These are phyloP conservation scores for Crithidia thermophila DNA, from an alignment of 208 protist genomes.

Conservation along the genomic window DNA sequence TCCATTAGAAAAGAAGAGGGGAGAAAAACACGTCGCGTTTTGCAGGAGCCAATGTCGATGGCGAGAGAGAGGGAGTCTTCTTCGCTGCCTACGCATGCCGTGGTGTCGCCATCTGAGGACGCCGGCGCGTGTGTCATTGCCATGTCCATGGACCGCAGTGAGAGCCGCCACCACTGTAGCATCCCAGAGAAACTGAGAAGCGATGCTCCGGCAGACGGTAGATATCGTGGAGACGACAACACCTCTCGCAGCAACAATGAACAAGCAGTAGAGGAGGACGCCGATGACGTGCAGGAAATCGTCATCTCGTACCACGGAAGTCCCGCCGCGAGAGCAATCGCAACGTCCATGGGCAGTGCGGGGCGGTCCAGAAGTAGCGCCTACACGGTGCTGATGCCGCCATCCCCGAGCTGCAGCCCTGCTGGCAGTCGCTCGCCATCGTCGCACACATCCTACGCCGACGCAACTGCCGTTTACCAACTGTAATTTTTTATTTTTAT, in stretches of 20 bases:
- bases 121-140: not conserved
- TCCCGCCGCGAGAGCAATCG: not conserved
- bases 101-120: too few relatives aligned
- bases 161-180: too few relatives aligned
- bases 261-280: not conserved
- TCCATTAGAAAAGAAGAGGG: too few relatives aligned
- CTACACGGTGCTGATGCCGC: conserved; percentile 14
- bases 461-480: not conserved
- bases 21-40: too few relatives aligned
- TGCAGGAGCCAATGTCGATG: too few relatives aligned
- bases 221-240: too few relatives aligned
- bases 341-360: conserved; percentile 2
- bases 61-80: too few relatives aligned
- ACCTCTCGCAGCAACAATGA: too few relatives aligned
- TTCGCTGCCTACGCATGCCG: too few relatives aligned
- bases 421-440: conserved; percentile 5
- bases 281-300: not conserved
- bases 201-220: too few relatives aligned
- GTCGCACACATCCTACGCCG: not conserved
- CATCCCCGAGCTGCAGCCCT: conserved; percentile 6
- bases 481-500: too few relatives aligned
- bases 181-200: too few relatives aligned
- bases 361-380: conserved; percentile 10
- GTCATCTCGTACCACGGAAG: conserved; percentile 1
- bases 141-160: not conserved